Conservation (phyloP, 108 stramenopile species). For the Nitzschia sp. region DNA sequence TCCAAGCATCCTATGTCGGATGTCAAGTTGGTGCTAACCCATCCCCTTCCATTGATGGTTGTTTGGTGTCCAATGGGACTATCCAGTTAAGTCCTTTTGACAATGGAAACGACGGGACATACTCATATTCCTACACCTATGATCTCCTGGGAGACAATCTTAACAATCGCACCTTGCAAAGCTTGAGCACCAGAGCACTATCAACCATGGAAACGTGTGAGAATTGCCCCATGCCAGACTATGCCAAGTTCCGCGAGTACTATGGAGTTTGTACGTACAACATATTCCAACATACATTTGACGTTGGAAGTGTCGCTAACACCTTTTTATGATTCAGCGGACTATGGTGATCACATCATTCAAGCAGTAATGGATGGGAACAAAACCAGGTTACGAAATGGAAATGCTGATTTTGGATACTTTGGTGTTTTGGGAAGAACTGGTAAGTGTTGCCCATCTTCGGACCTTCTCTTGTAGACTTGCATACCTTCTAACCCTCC, state of each 20-base stretch:
- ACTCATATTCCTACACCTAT: conserved; percentile 38
- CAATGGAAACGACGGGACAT: conserved; percentile 23
- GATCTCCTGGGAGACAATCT: conserved; percentile 39
- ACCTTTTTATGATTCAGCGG: conserved; percentile 7
- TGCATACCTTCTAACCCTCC: conserved; percentile 23
- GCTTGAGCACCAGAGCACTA: conserved; percentile 50
- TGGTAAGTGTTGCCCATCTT: conserved; percentile 4
- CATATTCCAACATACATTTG: too few species aligned
- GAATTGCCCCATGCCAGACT: conserved; percentile 47
- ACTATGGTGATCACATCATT: conserved; percentile 73
- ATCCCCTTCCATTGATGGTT: conserved; percentile 33
- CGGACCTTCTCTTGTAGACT: conserved; percentile 5
- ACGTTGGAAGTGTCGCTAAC: too few species aligned
- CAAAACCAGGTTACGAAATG: conserved; percentile 47
- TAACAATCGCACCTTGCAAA: conserved; percentile 50
- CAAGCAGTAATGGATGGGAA: conserved; percentile 48
- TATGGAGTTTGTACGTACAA: conserved; percentile 41
- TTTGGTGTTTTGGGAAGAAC: conserved; percentile 20
- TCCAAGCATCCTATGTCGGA: conserved; percentile 41
- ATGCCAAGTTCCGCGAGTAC: conserved; percentile 51
- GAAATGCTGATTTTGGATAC: conserved; percentile 43
- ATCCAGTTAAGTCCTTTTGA: conserved; percentile 4
- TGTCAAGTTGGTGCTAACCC: conserved; percentile 70
- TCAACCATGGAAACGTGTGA: conserved; percentile 32
- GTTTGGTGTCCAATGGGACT: conserved; percentile 1